phyloP scores from a whole-genome alignment of 2,329 filamentous ascomycete genomes.

The Cladosporium sp. region DNA sequence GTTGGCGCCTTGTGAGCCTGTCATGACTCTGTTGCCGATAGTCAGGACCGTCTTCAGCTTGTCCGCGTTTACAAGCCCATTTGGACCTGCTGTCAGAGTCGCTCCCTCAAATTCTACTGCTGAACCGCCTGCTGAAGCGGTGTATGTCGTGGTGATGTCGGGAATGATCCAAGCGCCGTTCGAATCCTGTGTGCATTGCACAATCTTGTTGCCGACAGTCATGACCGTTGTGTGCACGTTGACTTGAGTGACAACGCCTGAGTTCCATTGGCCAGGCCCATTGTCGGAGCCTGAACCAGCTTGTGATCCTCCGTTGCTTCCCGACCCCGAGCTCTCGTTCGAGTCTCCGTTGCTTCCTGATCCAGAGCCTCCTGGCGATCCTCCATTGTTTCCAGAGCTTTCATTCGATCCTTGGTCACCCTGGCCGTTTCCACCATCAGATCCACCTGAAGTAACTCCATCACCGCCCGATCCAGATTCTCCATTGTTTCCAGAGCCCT shows the following conservation, averaged over 20 bases:
- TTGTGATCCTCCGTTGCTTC: neutral
- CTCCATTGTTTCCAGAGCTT: neutral
- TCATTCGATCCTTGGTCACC: neutral
- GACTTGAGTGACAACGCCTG: neutral
- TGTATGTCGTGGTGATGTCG: neutral
- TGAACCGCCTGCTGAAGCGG: conserved; percentile 3
- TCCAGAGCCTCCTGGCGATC: neutral
- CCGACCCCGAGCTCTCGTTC: neutral
- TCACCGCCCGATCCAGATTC: neutral
- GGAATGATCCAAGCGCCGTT: conserved; percentile 10
- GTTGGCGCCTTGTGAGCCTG: neutral
- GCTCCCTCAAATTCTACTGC: conserved; percentile 1
- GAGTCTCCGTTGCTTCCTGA: neutral
- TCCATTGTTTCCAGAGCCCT: neutral
- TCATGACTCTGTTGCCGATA: conserved; percentile 5
- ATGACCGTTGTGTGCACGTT: conserved; percentile 15
- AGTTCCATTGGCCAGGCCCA: neutral
- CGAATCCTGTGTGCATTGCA: conserved; percentile 3
- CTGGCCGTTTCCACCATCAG: neutral
- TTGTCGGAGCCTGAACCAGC: neutral
- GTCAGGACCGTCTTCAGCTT: neutral
- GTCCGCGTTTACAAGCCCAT: neutral
- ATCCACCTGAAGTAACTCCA: neutral
- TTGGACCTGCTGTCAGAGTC: neutral
- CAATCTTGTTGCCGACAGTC: conserved; percentile 6